A percentile compares a stretch with the other conserved stretches of the same genome.
Conservation (phyloP, 306 rosid species). For the Spatholobus suberectus region DNA sequence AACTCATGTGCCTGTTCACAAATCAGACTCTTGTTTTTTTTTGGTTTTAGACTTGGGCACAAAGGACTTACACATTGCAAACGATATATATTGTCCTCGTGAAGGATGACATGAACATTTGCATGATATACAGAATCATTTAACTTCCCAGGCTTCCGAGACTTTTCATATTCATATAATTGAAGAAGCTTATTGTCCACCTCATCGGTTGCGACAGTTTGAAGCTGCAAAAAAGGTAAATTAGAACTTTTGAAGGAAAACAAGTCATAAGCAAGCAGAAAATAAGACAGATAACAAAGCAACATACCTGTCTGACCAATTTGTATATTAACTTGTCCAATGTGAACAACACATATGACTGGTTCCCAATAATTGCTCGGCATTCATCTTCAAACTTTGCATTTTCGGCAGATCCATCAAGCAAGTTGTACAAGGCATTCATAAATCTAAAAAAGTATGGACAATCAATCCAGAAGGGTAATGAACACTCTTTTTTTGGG, state of each 20-base stretch:
- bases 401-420: conserved; percentile 91
- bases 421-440: conserved; percentile 82
- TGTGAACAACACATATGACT: conserved; percentile 90
- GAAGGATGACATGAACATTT: conserved; percentile 87
- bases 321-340: conserved; percentile 93
- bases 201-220: conserved; percentile 83
- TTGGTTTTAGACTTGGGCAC: not conserved
- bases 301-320: conserved; percentile 82
- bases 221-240: conserved; percentile 72
- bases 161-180: conserved; percentile 81
- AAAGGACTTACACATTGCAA: conserved; percentile 75
- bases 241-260: conserved; percentile 42
- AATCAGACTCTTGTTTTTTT: not conserved
- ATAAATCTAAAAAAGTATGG: conserved; percentile 63
- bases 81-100: conserved; percentile 91
- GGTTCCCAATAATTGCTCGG: conserved; percentile 90
- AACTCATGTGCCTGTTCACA: not conserved
- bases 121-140: conserved; percentile 84
- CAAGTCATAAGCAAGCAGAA: conserved; percentile 25
- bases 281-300: conserved; percentile 3
- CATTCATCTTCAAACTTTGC: conserved; percentile 98
- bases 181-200: conserved; percentile 87
- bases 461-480: not conserved
- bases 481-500: conserved; percentile 21
- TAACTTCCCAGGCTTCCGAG: conserved; percentile 75